Base-by-base conservation (phyloP, 2,329 filamentous ascomycete genomes). In the Neurospora crassa region DNA sequence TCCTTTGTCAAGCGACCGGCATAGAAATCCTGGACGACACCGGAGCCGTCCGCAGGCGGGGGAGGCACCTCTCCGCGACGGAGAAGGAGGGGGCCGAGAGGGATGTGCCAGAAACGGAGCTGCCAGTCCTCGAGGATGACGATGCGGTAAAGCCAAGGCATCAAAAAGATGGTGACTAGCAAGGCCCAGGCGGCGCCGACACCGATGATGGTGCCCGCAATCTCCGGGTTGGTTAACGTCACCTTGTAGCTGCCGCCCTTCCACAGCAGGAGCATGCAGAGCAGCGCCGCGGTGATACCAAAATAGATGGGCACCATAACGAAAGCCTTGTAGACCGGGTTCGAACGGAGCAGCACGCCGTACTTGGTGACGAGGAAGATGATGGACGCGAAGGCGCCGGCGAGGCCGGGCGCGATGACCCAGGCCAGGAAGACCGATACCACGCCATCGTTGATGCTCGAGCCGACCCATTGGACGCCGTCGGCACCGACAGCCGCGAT, bases 221-320 rank as follows among this genome's bases (percentile, higher is more conserved):
- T 82, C 75, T 85, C 80, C 5, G 78, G 79, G 34, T 84, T 82
- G 53, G 80, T 84, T 43, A 90, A 81, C 11, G 82, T 81, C 72
- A 89, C 78, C 68, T 79, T 76, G 76, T 83, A 83, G 73, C 77
- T 78, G 47, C 81, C 84, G 43, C 84, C 84, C 79, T 85, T 85
- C 84, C 83, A 86, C 73, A 91, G 83, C 71, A 92, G 87, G 72
- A 91, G 86, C 77, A 92, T 87, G 75, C 83, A 82, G 16, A 89
- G 81, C 12, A 89, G 83, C 20, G 82, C 82, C 16, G 84, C 83
- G 0, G 87, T 87, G 63, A 88, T 75, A 76, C 82, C 85, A 76
- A 89, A 88, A 80, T 88, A 89, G 71, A 88, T 72, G 18, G 87
- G 88, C 0, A 88, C 83, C 7, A 83, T 78, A 68, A 84, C 75